Evolutionary conservation across 768 basidiomycete genomes (phyloP).

Genomic region (Leucocoprinus leucothites): DNA sequence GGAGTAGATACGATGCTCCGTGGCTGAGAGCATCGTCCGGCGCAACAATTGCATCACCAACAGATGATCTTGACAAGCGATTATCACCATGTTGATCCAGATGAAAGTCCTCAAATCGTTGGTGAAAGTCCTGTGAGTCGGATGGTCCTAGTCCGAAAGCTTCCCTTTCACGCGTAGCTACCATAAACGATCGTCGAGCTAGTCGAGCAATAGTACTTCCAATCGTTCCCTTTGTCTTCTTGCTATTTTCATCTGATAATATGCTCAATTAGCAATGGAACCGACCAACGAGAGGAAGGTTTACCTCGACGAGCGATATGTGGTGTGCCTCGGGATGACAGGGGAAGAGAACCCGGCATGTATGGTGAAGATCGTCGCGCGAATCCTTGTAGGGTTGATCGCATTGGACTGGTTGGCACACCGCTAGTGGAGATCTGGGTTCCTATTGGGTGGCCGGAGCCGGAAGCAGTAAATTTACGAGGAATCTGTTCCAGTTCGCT

Average conservation of each 20-base stretch:
- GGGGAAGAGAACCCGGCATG: too few relatives aligned
- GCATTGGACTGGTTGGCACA: background rate
- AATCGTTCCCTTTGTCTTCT: background rate
- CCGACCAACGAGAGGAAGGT: background rate
- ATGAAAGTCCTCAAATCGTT: slow-evolving; percentile 38
- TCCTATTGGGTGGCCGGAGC: too few relatives aligned
- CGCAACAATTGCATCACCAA: background rate
- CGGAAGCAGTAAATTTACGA: background rate
- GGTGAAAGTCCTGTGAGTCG: slow-evolving; percentile 41
- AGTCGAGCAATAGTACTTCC: background rate
- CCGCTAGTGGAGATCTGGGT: background rate
- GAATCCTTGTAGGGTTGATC: background rate
- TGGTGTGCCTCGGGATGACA: background rate
- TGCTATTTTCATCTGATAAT: background rate
- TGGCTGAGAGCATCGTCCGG: background rate
- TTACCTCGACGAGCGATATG: background rate
- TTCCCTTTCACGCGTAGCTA: background rate
- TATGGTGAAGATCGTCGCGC: background rate
- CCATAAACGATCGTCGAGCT: slow-evolving; percentile 2
- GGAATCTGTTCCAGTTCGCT: background rate
- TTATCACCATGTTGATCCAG: background rate
- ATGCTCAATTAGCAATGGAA: background rate
- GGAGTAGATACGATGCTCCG: slow-evolving; percentile 1
- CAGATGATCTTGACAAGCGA: background rate
- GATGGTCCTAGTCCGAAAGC: slow-evolving; percentile 13